Base-by-base conservation (phyloP, 2,329 filamentous ascomycete genomes). In the Salinomyces thailandicus region DNA sequence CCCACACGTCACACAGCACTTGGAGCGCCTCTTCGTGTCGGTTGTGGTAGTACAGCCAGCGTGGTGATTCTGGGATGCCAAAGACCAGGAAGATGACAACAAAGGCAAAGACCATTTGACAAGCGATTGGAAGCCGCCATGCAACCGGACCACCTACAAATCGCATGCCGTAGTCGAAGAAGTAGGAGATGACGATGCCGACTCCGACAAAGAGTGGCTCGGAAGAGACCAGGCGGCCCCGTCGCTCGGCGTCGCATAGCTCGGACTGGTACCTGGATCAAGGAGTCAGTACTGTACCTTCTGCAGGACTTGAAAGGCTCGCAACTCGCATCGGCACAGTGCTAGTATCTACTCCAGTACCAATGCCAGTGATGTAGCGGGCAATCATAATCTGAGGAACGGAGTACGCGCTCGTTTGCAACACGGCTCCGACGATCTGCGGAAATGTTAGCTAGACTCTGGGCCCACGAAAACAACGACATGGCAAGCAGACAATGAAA, bases 101-200 rank as follows among this genome's bases (percentile, higher is more conserved):
- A 13, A 54, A 34, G 8, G 50, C 50, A 35, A 49, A 52, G 7
- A 68, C 44, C 13, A 62, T 55, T 43, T 70, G 67, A 36, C 60
- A 66, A 4, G 62, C 64, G 28, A 69, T 62, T 0, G 66, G 66
- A 0, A 69, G 45, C 12, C 67, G 50, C 66, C 66, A 70, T 3
- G 61, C 62, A 11, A 67, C 58, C 3, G 57, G 53, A 2, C 65
- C 65, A n/a, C 53, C 46, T 8, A 61, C 55, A 24, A 52, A 63
- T n/a, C 47, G 50, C 53, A 63, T 62, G 5, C 56, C 56, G 35
- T 57, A 58, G 27, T 59, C 57, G 38, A 57, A 56, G 43, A 54
- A 54, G 39, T 55, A 59, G 5, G 49, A 40, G 19, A 56, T 54
- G 3, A 57, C 55, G 22, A 55, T 52, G 3, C 55, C 55, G 4